phyloP scores from a whole-genome alignment of 2,329 filamentous ascomycete species.

The Botrytis fabae region DNA sequence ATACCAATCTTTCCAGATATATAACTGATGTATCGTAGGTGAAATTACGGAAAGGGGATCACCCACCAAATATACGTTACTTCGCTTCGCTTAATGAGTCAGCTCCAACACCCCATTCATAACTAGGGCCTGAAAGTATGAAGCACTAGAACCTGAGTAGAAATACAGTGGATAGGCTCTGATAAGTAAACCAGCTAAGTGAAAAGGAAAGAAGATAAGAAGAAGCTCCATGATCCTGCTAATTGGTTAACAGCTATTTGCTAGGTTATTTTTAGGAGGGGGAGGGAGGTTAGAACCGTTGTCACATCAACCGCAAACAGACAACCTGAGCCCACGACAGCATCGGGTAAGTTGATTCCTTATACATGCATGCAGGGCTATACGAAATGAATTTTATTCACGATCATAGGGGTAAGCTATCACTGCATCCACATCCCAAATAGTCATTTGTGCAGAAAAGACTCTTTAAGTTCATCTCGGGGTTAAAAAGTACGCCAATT shows the following conservation, averaged over 20 bases:
- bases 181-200: fast-evolving
- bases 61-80: neutral
- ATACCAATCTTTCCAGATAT: neutral
- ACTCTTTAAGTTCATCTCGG: fast-evolving
- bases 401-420: neutral
- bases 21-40: neutral
- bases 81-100: neutral
- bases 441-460: neutral
- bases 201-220: fast-evolving
- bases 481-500: neutral
- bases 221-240: neutral
- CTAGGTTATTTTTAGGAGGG: neutral
- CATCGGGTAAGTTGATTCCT: fast-evolving
- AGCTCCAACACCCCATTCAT: neutral
- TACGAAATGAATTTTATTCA: neutral
- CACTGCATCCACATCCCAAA: neutral
- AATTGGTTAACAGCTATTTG: neutral
- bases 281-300: neutral
- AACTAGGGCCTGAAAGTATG: neutral
- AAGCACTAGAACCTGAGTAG: neutral
- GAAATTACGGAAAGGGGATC: neutral
- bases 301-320: neutral
- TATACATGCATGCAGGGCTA: neutral
- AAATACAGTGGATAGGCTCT: neutral
- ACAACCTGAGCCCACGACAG: fast-evolving